These are phyloP conservation scores for Craspedostauros australis DNA, from an alignment of 108 stramenopile species.

Conservation along the genomic window DNA sequence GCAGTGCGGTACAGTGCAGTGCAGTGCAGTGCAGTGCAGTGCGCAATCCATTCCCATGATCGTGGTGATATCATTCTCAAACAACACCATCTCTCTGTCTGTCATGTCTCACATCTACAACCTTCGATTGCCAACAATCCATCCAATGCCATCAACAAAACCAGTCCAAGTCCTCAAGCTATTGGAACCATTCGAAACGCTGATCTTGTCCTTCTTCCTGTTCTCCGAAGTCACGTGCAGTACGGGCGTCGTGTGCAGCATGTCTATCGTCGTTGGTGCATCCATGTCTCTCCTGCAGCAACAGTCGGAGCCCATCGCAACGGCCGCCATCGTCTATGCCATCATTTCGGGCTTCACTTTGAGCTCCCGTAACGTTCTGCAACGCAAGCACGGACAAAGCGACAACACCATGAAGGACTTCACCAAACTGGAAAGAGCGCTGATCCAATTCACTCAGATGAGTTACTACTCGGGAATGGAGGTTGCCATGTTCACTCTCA, in stretches of 20 bases:
- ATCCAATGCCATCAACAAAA: too few species aligned
- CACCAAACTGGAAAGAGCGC: slow-evolving; percentile 2
- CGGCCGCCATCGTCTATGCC: slow-evolving; percentile 15
- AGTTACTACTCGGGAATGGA: not conserved
- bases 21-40: too few species aligned
- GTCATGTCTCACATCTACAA: too few species aligned
- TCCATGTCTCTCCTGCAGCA: slow-evolving; percentile 19
- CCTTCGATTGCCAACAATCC: too few species aligned
- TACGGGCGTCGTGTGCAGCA: slow-evolving; percentile 5
- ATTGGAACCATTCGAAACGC: slow-evolving; percentile 51
- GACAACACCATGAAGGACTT: not conserved
- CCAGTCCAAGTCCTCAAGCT: slow-evolving; percentile 50
- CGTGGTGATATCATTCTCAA: too few species aligned
- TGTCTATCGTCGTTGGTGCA: slow-evolving; percentile 18
- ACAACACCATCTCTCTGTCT: too few species aligned
- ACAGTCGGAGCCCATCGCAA: not conserved
- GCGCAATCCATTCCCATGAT: too few species aligned
- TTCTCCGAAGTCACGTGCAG: slow-evolving; percentile 5
- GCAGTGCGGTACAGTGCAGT: too few species aligned
- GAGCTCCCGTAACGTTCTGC: slow-evolving; percentile 24
- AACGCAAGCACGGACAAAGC: slow-evolving; percentile 9
- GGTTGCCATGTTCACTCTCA: not conserved
- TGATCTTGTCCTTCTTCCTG: slow-evolving; percentile 17
- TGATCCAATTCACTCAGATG: slow-evolving; percentile 19
- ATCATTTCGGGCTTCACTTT: slow-evolving; percentile 20